Conservation (phyloP, 2,329 filamentous ascomycete species). For the Pochonia chlamydosporia region DNA sequence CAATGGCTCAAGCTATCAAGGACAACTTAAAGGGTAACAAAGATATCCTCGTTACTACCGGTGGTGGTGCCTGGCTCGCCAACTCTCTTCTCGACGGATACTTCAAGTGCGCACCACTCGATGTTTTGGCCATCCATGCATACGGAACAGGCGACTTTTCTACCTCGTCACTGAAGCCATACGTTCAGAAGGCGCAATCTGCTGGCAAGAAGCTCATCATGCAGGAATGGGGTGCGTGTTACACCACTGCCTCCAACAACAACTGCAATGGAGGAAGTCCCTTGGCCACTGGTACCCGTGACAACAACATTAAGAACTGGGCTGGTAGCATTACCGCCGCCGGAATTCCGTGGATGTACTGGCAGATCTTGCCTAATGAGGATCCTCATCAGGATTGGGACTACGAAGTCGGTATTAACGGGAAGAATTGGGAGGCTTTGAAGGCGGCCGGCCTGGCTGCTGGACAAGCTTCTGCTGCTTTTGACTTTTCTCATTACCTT, state of each 20-base stretch:
- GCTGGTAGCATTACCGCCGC: conserved; percentile 19
- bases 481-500: conserved; percentile 9
- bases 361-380: conserved; percentile 26
- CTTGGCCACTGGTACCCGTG: conserved; percentile 10
- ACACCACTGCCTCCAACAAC: conserved; percentile 20
- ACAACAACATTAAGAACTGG: conserved; percentile 21
- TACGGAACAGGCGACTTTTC: conserved; percentile 20
- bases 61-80: conserved; percentile 13
- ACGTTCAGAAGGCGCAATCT: conserved; percentile 18
- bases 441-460: conserved; percentile 7
- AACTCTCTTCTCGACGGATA: conserved; percentile 13
- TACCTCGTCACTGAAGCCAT: conserved; percentile 15
- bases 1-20: conserved; percentile 17
- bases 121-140: conserved; percentile 18
- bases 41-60: conserved; percentile 15
- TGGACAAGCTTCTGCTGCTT: conserved; percentile 6
- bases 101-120: conserved; percentile 10
- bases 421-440: conserved; percentile 15
- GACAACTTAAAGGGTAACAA: conserved; percentile 12
- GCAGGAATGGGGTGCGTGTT: conserved; percentile 16
- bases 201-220: conserved; percentile 24
- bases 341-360: conserved; percentile 27
- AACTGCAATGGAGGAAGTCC: conserved; percentile 16
- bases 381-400: conserved; percentile 24
- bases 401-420: conserved; percentile 24